Conservation (phyloP, 2,329 filamentous ascomycete genomes). For the Xylariaceae sp. region DNA sequence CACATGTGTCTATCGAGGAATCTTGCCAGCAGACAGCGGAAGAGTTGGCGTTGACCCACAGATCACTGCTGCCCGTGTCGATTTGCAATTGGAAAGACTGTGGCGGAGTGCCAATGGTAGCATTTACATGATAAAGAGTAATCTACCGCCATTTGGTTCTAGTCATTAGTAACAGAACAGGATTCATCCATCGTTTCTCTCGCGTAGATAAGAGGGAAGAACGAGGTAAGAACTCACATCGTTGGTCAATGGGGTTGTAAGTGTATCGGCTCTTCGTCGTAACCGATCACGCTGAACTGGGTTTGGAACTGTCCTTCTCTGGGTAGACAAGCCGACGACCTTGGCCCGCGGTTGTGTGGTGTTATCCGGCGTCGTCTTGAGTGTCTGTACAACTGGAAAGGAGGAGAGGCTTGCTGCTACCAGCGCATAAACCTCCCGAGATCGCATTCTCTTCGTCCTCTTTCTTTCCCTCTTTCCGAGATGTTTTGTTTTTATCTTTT, state of each 20-base stretch:
- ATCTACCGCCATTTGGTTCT: too few relatives aligned
- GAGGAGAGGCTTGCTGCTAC: constrained; percentile 24
- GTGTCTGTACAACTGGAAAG: constrained; percentile 24
- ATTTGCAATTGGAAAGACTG: constrained; percentile 54
- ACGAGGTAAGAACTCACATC: constrained; percentile 37
- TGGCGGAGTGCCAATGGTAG: constrained; percentile 55
- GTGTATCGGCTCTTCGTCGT: constrained; percentile 39
- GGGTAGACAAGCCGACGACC: constrained; percentile 43
- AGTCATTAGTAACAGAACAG: not conserved
- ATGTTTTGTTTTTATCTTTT: not conserved
- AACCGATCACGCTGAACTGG: constrained; percentile 41
- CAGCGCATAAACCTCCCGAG: constrained; percentile 24
- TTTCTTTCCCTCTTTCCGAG: not conserved
- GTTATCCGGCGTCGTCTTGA: constrained; percentile 23
- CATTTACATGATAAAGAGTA: constrained; percentile 60
- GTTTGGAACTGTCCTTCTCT: constrained; percentile 37
- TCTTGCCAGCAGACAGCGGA: constrained; percentile 54
- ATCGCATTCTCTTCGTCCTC: constrained; percentile 22
- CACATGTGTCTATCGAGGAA: constrained; percentile 44
- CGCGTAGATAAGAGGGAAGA: too few relatives aligned
- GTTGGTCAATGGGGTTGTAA: constrained; percentile 49
- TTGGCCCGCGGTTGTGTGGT: constrained; percentile 29
- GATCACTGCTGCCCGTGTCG: constrained; percentile 64
- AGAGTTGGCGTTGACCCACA: constrained; percentile 62
- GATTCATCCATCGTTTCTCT: too few relatives aligned